Evolutionary conservation across 768 basidiomycete genomes (phyloP), one percentile per base, ranked within the genome.

Genomic region (Amylocystis lapponica): DNA sequence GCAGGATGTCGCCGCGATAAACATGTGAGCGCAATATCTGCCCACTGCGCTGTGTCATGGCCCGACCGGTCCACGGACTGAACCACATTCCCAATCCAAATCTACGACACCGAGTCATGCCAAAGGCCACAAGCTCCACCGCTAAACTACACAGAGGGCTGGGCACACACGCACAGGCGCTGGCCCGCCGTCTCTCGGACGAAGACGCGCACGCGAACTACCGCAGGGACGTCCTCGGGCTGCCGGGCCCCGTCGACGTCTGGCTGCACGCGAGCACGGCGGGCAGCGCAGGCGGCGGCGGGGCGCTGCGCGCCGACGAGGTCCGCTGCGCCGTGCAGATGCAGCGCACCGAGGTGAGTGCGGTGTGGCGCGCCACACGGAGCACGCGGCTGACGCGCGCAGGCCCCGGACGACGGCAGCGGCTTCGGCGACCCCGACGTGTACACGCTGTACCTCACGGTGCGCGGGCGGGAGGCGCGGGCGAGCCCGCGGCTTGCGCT

Each of bases 371-470:
- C 21, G n/a, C 39, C 11, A 16, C 12, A 20, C 27, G 31, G 22
- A 38, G 13, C 16, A 32, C 23, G 21, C 16, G 20, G 5, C n/a
- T 20, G 19, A 36, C 13, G 29, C 23, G 9, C 16, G 2, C 17
- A 47, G 46, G 46, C 46, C 36, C 40, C 35, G 13, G 36, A 42
- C 40, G 32, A 37, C 17, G 33, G 33, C 17, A 26, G 34, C 37
- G n/a, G 33, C 33, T 52, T 45, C 41, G 8, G 27, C 36, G 45
- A 49, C 27, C 36, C 30, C 29, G 47, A 49, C 38, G 49, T 39
- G 26, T 49, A 33, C 43, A 25, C 49, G n/a, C 38, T 52, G 14
- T 48, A 47, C 31, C 33, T 52, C 35, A 49, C 47, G 20, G 27
- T 46, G n/a, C 25, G 21, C 20, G 23, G 25, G 36, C 25, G 35